phyloP scores from a whole-genome alignment of 495 filamentous ascomycete genomes.

The Mycothermus thermophilus region DNA sequence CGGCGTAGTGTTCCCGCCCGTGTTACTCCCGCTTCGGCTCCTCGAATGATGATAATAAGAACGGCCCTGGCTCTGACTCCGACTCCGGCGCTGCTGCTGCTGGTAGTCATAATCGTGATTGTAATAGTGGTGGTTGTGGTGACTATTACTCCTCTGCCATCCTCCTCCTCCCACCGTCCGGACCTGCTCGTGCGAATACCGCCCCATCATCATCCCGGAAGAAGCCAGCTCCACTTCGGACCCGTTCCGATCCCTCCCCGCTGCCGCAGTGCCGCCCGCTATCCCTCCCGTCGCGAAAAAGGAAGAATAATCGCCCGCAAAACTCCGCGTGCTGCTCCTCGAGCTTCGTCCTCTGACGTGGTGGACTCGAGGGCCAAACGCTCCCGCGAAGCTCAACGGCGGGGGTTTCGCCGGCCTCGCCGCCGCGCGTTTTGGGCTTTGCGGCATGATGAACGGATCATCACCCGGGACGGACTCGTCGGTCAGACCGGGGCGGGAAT shows the following conservation, averaged over 20 bases:
- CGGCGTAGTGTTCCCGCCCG: too few species aligned
- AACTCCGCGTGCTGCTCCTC: slow-evolving; percentile 30
- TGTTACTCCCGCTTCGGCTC: too few species aligned
- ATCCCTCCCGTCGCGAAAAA: not conserved
- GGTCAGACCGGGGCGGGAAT: slow-evolving; percentile 33
- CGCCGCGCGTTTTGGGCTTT: slow-evolving; percentile 24
- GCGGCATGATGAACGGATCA: slow-evolving; percentile 29
- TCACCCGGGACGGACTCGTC: slow-evolving; percentile 36
- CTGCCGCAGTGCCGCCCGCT: too few species aligned
- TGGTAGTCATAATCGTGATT: slow-evolving; percentile 1
- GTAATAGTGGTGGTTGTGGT: slow-evolving; percentile 4
- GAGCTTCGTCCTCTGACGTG: slow-evolving; percentile 25
- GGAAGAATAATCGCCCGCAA: slow-evolving; percentile 11
- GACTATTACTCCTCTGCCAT: not conserved
- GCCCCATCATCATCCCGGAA: too few species aligned
- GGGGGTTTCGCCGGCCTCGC: slow-evolving; percentile 32
- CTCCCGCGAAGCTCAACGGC: slow-evolving; percentile 15
- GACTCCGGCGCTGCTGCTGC: not conserved
- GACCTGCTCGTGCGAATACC: slow-evolving; percentile 14
- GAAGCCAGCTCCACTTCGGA: slow-evolving; percentile 13
- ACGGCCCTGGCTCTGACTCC: not conserved
- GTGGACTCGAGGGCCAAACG: too few species aligned
- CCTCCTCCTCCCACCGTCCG: too few species aligned
- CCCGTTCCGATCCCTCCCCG: slow-evolving; percentile 1
- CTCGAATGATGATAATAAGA: not conserved